Conservation (phyloP, 2,329 filamentous ascomycete genomes). For the Amauroascus verrucosus region DNA sequence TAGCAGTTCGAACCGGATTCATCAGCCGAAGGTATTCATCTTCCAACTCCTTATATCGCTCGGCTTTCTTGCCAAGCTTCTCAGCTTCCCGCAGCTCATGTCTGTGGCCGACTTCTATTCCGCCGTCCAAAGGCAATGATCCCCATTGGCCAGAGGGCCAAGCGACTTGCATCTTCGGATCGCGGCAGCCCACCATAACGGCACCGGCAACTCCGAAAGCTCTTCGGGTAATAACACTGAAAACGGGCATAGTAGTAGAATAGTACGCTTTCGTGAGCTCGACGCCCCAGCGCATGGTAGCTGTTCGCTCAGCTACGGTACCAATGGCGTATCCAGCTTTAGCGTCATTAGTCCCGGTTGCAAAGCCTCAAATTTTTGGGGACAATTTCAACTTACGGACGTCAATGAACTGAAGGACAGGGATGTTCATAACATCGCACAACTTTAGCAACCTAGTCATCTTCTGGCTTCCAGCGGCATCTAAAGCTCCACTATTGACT, state of each 20-base stretch:
- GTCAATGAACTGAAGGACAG: slow-evolving; percentile 54
- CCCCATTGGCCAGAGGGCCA: slow-evolving; percentile 57
- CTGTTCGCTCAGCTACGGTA: slow-evolving; percentile 51
- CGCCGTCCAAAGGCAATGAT: slow-evolving; percentile 51
- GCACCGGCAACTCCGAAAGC: slow-evolving; percentile 56
- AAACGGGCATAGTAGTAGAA: slow-evolving; percentile 52
- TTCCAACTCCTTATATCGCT: slow-evolving; percentile 47
- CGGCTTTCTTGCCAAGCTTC: slow-evolving; percentile 41
- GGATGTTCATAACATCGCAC: slow-evolving; percentile 56
- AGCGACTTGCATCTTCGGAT: slow-evolving; percentile 51
- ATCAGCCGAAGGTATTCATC: slow-evolving; percentile 52
- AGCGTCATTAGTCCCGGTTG: slow-evolving; percentile 9
- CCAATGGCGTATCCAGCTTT: slow-evolving; percentile 52
- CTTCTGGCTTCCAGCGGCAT: slow-evolving; percentile 52
- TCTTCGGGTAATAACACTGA: slow-evolving; percentile 52
- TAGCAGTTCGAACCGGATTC: slow-evolving; percentile 55
- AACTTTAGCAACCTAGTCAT: slow-evolving; percentile 51
- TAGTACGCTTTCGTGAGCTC: slow-evolving; percentile 53
- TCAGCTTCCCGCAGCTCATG: slow-evolving; percentile 49
- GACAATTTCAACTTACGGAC: slow-evolving; percentile 34
- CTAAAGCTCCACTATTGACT: slow-evolving; percentile 51
- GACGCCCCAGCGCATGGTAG: slow-evolving; percentile 56
- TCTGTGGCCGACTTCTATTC: slow-evolving; percentile 54
- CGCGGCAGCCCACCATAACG: slow-evolving; percentile 53
- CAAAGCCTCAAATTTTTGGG: not conserved